These are phyloP conservation scores for Gossypium trilobum DNA, from an alignment of 441 rosid species.

Conservation along the genomic window DNA sequence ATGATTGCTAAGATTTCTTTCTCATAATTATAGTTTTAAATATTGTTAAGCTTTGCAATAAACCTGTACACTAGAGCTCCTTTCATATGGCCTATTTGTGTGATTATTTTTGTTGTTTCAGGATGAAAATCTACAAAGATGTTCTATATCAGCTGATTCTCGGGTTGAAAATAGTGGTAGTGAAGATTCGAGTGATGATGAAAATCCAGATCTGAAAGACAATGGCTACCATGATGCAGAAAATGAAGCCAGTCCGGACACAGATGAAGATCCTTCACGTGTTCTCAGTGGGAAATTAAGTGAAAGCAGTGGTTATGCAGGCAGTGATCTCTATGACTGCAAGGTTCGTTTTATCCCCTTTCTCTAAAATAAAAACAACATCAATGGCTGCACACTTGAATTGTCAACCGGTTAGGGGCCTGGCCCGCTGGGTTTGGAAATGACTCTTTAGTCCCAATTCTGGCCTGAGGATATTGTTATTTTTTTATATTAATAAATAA, in stretches of 20 bases:
- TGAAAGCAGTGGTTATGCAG: slow-evolving; percentile 84
- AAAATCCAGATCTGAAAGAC: slow-evolving; percentile 53
- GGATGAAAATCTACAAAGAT: slow-evolving; percentile 91
- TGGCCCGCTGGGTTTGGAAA: not conserved
- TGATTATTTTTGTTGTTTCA: slow-evolving; percentile 25
- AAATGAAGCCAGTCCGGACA: slow-evolving; percentile 75
- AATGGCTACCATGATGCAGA: slow-evolving; percentile 75
- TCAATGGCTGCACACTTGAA: not conserved
- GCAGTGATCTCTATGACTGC: slow-evolving; percentile 82
- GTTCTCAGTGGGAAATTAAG: slow-evolving; percentile 78
- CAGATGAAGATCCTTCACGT: slow-evolving; percentile 70
- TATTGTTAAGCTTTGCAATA: not conserved
- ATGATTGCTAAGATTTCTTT: not conserved
- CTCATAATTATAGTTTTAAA: not conserved
- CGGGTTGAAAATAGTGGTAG: slow-evolving; percentile 80
- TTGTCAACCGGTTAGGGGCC: not conserved
- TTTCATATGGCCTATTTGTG: not conserved
- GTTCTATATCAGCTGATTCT: slow-evolving; percentile 89
- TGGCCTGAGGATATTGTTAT: not conserved
- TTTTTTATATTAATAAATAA: not conserved
- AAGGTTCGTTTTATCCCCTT: slow-evolving; percentile 45
- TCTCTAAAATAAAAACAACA: slow-evolving; percentile 9
- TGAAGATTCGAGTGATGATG: slow-evolving; percentile 89
- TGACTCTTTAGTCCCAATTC: not conserved
- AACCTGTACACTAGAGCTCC: not conserved